phyloP scores from a whole-genome alignment of 1,139 yeast species.

The Nakaseomyces sp. region DNA sequence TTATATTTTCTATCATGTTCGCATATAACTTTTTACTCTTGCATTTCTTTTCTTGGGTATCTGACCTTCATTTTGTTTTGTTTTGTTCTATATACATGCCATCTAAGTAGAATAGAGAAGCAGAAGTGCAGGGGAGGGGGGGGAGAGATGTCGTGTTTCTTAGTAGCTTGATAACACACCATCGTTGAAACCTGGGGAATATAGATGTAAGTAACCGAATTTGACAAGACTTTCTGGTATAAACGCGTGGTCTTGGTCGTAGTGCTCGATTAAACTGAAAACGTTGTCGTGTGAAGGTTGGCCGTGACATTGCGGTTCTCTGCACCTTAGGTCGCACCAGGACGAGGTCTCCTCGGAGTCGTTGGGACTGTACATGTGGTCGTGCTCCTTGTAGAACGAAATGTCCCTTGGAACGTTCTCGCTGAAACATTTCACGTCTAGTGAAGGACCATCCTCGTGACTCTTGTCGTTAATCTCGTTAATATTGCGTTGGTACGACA shows the following conservation, averaged over 20 bases:
- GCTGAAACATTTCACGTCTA: slow-evolving; percentile 5
- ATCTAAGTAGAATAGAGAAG: not conserved
- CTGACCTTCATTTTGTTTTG: too few relatives aligned
- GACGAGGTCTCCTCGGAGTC: slow-evolving; percentile 3
- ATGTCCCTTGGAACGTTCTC: slow-evolving; percentile 3
- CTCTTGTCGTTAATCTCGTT: slow-evolving; percentile 6
- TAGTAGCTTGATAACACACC: slow-evolving; percentile 1
- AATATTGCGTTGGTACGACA: slow-evolving; percentile 10
- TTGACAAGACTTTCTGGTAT: slow-evolving; percentile 22
- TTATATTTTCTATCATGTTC: too few relatives aligned
- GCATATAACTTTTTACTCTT: too few relatives aligned
- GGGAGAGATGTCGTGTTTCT: not conserved
- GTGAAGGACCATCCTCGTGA: not conserved
- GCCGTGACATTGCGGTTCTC: slow-evolving; percentile 11
- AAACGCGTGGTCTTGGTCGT: slow-evolving; percentile 20
- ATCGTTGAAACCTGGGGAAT: slow-evolving; percentile 3
- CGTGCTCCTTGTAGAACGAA: not conserved
- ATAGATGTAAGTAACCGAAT: slow-evolving; percentile 13
- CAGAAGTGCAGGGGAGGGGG: not conserved
- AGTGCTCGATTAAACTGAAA: slow-evolving; percentile 21
- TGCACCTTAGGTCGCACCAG: slow-evolving; percentile 18
- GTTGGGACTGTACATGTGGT: not conserved
- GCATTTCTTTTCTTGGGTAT: too few relatives aligned
- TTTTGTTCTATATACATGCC: too few relatives aligned
- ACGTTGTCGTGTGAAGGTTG: slow-evolving; percentile 11